Base-by-base conservation (phyloP, 192 early-diverging fungal species). In the Rhizophlyctis rosea region DNA sequence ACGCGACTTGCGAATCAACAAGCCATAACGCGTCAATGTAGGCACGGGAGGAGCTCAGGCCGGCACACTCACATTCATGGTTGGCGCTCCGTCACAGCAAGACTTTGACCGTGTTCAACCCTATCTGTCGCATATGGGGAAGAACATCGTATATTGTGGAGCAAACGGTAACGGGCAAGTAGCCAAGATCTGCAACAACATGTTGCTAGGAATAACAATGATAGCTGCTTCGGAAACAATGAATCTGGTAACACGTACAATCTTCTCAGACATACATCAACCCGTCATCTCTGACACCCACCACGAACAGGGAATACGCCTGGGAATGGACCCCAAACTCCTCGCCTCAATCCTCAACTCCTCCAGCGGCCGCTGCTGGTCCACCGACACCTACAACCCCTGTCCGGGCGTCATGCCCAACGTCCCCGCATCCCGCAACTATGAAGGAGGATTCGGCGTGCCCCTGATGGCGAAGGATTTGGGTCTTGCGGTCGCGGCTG, bases 121-220 rank as follows among this genome's bases (percentile, higher is more conserved):
- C 24, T 60, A 57, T 36, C 32, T 71, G 47, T 60, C 67, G 36
- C 65, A 72, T 44, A 98, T 96, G 95, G 94, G 92, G 34, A 89
- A 90, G 69, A 93, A 92, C 56, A 88, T 96, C 56, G 83, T 91
- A 18, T 77, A 89, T 67, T 96, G 93, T 71, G 94, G 96, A 13
- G 62, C 62, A 0, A 76, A 85, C 70, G 94, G 94, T 1, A 87
- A 84, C 13, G 94, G 94, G 2, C 92, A 93, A 64, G 88, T 90
- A 0, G 94, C 92, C 53, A 98, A 98, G 71, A 94, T 98, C 50
- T 93, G 91, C 79, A 98, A 98, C 80, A 98, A 98, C 71, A 91
- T 96, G 87, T 69, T 98, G 31, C 78, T 98, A 27, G 96, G 91
- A 9, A 91, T 94, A 62, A 87, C 87, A 23, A 98, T 98, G 96